Conservation (phyloP, 1,284 basidiomycete species). For the Ustilago loliicola region DNA sequence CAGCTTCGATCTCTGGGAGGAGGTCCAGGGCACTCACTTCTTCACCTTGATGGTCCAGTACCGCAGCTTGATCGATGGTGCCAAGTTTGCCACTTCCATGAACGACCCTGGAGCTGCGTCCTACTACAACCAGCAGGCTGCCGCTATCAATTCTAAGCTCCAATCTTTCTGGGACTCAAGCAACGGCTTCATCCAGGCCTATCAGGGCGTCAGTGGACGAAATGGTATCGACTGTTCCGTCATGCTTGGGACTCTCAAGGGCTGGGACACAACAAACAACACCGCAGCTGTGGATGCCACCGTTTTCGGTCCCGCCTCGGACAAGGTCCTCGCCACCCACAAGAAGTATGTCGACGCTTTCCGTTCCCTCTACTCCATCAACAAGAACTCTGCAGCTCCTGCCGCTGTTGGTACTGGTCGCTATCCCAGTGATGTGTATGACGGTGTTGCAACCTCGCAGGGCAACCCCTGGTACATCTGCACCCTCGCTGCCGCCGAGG, state of each 20-base stretch:
- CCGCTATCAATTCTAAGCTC: conserved; percentile 39
- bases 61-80: conserved; percentile 57
- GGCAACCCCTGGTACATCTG: conserved; percentile 63
- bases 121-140: conserved; percentile 54
- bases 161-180: conserved; percentile 51
- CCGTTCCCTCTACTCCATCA: conserved; percentile 52
- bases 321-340: conserved; percentile 53
- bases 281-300: conserved; percentile 26
- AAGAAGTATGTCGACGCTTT: conserved; percentile 56
- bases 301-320: conserved; percentile 50
- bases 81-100: conserved; percentile 50
- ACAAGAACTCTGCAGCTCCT: conserved; percentile 45
- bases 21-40: conserved; percentile 55
- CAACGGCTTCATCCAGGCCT: conserved; percentile 47
- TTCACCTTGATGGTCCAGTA: conserved; percentile 60
- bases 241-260: conserved; percentile 47
- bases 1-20: conserved; percentile 59
- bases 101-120: conserved; percentile 56
- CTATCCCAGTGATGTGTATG: conserved; percentile 49
- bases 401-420: conserved; percentile 48
- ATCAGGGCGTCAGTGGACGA: conserved; percentile 47
- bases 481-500: conserved; percentile 53
- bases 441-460: conserved; percentile 37
- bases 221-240: conserved; percentile 54
- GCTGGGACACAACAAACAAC: conserved; percentile 43